Conservation (phyloP, 257 asterid genomes). For the Lycium barbarum region DNA sequence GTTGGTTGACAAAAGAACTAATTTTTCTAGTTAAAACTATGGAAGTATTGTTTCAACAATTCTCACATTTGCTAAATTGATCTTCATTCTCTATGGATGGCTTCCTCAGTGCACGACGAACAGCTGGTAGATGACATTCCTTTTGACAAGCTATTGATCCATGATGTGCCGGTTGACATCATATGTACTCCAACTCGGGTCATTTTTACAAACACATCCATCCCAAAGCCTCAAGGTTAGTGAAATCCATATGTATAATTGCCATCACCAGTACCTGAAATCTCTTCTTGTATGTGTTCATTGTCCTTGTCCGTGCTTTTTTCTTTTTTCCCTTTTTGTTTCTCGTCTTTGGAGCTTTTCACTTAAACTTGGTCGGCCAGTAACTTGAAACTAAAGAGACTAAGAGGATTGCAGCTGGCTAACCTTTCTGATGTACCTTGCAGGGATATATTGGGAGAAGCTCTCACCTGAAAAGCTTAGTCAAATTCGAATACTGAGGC, state of each 20-base stretch:
- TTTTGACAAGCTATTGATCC: slow-evolving; percentile 71
- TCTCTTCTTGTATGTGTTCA: background rate
- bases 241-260: background rate
- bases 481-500: slow-evolving; percentile 77
- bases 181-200: slow-evolving; percentile 88
- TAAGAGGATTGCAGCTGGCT: background rate
- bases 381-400: background rate
- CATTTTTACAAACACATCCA: slow-evolving; percentile 75
- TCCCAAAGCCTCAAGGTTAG: slow-evolving; percentile 95
- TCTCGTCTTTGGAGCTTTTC: background rate
- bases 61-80: background rate
- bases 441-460: slow-evolving; percentile 95
- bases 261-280: background rate
- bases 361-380: background rate
- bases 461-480: slow-evolving; percentile 90
- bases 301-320: background rate
- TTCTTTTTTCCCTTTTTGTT: background rate
- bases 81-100: slow-evolving; percentile 23
- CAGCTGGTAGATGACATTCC: slow-evolving; percentile 90
- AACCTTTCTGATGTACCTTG: slow-evolving; percentile 11
- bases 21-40: background rate
- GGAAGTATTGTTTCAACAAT: background rate
- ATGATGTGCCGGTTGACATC: slow-evolving; percentile 93
- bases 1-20: slow-evolving; percentile 9
- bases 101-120: slow-evolving; percentile 73